Conservation (phyloP, 805 yeast genomes). For the Lipomyces orientalis region DNA sequence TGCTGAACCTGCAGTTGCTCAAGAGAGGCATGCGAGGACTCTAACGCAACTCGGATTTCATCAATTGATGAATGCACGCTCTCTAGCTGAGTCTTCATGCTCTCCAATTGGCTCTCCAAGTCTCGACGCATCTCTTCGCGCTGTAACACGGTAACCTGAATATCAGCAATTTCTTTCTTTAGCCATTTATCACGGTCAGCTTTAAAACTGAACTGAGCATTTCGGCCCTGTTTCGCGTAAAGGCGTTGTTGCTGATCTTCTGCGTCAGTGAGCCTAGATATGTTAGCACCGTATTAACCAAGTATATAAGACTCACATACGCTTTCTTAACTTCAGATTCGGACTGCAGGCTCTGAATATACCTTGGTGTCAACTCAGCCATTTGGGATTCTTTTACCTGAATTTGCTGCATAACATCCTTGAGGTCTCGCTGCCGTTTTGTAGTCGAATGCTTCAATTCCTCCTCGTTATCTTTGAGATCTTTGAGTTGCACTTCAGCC, state of each 20-base stretch:
- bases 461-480: constrained; percentile 40
- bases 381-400: constrained; percentile 22
- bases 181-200: constrained; percentile 75
- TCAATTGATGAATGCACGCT: constrained; percentile 30
- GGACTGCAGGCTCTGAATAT: constrained; percentile 23
- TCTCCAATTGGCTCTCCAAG: constrained; percentile 36
- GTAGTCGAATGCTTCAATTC: constrained; percentile 35
- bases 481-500: constrained; percentile 45
- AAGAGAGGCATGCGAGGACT: constrained; percentile 37
- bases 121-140: constrained; percentile 43
- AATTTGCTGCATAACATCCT: constrained; percentile 22
- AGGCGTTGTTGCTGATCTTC: constrained; percentile 46
- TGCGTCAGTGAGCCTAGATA: constrained; percentile 25
- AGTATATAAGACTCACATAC: constrained; percentile 2
- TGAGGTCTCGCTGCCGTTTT: constrained; percentile 32
- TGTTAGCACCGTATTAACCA: not conserved
- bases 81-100: constrained; percentile 17
- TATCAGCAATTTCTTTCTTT: constrained; percentile 53
- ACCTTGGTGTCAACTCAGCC: constrained; percentile 22
- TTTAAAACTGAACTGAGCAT: constrained; percentile 60
- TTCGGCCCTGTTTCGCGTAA: constrained; percentile 73
- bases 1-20: constrained; percentile 31
- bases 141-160: constrained; percentile 45
- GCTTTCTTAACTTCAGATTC: constrained; percentile 31
- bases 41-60: constrained; percentile 29